Percentiles rank a stretch among this genome's conserved stretches.
Conservation (phyloP, 179 eudicot species). For the Gypsophila paniculata region DNA sequence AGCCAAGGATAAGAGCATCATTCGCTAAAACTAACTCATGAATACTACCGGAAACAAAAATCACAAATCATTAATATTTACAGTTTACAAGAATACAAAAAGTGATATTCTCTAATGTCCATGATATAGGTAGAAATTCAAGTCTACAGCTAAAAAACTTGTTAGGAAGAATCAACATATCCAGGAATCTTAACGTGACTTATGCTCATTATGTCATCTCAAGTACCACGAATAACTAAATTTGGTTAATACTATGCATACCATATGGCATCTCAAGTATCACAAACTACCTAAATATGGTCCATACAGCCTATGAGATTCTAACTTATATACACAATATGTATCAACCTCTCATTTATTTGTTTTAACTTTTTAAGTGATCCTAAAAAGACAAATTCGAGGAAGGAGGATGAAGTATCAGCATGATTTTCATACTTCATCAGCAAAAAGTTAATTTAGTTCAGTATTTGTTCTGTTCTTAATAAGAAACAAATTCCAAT, state of each 20-base stretch:
- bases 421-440: constrained; percentile 1
- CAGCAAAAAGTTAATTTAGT: background rate
- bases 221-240: background rate
- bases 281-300: no score
- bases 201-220: background rate
- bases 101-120: background rate
- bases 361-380: background rate
- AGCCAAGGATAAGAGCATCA: background rate
- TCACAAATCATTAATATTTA: background rate
- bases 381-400: background rate
- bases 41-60: background rate
- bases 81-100: background rate
- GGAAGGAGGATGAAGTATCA: background rate
- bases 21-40: background rate
- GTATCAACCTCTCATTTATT: background rate
- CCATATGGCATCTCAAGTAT: no score
- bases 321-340: background rate
- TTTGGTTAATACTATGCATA: background rate
- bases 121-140: background rate
- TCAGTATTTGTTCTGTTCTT: background rate
- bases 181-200: background rate
- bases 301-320: background rate
- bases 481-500: background rate
- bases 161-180: background rate
- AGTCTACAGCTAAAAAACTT: background rate